phyloP scores from a whole-genome alignment of 1,284 basidiomycete species.

The Ustilago esculenta region DNA sequence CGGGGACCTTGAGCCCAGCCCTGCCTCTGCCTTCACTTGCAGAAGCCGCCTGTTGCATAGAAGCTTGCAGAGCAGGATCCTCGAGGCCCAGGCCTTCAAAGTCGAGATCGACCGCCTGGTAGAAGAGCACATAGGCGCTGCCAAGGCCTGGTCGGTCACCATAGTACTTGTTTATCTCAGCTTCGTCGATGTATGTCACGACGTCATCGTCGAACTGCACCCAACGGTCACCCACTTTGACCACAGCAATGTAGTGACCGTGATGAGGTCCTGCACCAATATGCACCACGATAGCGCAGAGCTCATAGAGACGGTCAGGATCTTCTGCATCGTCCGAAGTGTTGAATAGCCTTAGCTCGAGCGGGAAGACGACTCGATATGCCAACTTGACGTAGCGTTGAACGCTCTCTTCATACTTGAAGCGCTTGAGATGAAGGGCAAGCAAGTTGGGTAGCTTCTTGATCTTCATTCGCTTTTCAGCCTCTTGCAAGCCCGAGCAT shows the following conservation, averaged over 20 bases:
- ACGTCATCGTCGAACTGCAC: slow-evolving; percentile 94
- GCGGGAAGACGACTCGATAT: slow-evolving; percentile 94
- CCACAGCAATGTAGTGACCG: slow-evolving; percentile 95
- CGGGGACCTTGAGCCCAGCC: slow-evolving; percentile 19
- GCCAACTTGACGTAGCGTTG: slow-evolving; percentile 90
- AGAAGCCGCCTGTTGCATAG: slow-evolving; percentile 13
- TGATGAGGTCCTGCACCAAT: slow-evolving; percentile 96
- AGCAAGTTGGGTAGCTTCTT: slow-evolving; percentile 93
- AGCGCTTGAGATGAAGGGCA: slow-evolving; percentile 93
- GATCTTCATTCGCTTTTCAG: slow-evolving; percentile 98
- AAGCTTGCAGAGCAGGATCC: slow-evolving; percentile 25
- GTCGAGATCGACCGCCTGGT: slow-evolving; percentile 83
- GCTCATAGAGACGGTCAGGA: slow-evolving; percentile 85
- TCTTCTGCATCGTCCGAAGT: slow-evolving; percentile 92
- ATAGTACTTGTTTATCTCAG: slow-evolving; percentile 90
- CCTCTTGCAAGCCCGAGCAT: slow-evolving; percentile 95
- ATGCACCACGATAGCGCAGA: slow-evolving; percentile 96
- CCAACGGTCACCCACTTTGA: slow-evolving; percentile 85
- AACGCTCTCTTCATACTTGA: slow-evolving; percentile 93
- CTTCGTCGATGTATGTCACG: slow-evolving; percentile 85
- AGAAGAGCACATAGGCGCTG: slow-evolving; percentile 95
- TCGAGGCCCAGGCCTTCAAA: slow-evolving; percentile 39
- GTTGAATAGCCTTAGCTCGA: slow-evolving; percentile 92
- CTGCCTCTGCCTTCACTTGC: slow-evolving; percentile 22
- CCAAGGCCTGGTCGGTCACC: slow-evolving; percentile 84